Evolutionary conservation across 2,329 filamentous ascomycete species (phyloP).

Genomic region (Fonsecaea erecta): DNA sequence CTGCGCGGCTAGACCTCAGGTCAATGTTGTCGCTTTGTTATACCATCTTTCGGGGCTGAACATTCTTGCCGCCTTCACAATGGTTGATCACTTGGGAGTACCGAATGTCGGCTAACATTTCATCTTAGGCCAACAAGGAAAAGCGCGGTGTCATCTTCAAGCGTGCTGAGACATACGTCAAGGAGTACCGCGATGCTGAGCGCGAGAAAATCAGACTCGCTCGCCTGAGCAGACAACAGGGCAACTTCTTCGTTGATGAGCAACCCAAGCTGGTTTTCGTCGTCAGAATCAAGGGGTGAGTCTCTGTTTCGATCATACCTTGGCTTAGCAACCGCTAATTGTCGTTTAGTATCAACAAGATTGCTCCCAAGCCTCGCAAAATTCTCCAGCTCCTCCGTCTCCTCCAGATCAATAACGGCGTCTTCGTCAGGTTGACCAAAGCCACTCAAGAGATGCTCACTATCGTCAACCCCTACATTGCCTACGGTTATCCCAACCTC

Average conservation of each 20-base stretch:
- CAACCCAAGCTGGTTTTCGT: conserved; percentile 98
- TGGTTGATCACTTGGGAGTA: conserved; percentile 29
- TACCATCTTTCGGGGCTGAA: conserved; percentile 99
- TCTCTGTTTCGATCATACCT: conserved; percentile 24
- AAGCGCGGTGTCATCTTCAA: conserved; percentile 99
- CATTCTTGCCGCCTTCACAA: conserved; percentile 12
- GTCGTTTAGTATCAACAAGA: conserved; percentile 98
- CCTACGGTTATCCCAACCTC: conserved; percentile 99
- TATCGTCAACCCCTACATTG: conserved; percentile 98
- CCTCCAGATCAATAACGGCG: conserved; percentile 99
- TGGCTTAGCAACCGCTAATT: conserved; percentile 20
- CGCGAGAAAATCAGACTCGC: conserved; percentile 95
- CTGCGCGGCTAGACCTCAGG: conserved; percentile 87
- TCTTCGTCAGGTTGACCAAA: conserved; percentile 98
- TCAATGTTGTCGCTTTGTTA: conserved; percentile 94
- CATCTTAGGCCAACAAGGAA: conserved; percentile 87
- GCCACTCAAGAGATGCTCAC: conserved; percentile 96
- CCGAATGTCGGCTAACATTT: conserved; percentile 41
- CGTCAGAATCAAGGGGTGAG: conserved; percentile 95
- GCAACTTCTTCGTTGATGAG: conserved; percentile 90
- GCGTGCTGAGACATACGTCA: conserved; percentile 99
- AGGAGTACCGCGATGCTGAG: conserved; percentile 98
- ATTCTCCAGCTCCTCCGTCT: conserved; percentile 99
- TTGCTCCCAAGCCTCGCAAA: conserved; percentile 99
- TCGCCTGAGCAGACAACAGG: conserved; percentile 87